phyloP scores from a whole-genome alignment of 2,329 filamentous ascomycete species.

The Aspergillus aculeatus region DNA sequence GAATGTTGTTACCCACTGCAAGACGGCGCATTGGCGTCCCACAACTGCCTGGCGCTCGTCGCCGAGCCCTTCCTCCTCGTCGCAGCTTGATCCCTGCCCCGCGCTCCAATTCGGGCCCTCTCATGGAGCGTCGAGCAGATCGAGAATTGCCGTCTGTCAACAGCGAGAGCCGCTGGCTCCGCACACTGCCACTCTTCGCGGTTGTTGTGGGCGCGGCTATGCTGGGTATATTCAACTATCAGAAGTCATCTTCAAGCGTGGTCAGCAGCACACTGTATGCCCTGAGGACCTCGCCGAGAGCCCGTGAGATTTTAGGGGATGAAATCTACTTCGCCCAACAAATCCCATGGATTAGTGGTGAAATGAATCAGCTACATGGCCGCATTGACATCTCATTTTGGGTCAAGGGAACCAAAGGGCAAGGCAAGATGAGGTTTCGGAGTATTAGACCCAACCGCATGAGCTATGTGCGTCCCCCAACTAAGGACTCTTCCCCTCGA shows the following conservation, averaged over 20 bases:
- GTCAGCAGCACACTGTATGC: constrained; percentile 90
- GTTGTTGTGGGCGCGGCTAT: constrained; percentile 67
- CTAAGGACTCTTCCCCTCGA: background rate
- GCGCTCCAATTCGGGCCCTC: constrained; percentile 49
- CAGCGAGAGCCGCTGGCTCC: constrained; percentile 60
- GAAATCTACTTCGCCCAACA: constrained; percentile 77
- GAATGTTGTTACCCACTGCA: constrained; percentile 19
- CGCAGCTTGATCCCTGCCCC: constrained; percentile 53
- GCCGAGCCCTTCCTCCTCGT: constrained; percentile 22
- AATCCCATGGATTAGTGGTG: constrained; percentile 79
- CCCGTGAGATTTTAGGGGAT: constrained; percentile 77
- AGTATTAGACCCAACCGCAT: constrained; percentile 68
- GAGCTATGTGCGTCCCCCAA: constrained; percentile 52
- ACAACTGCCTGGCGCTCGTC: constrained; percentile 14
- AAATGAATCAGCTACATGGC: constrained; percentile 92
- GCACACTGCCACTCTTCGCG: constrained; percentile 78
- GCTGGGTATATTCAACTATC: constrained; percentile 97
- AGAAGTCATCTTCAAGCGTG: constrained; percentile 83
- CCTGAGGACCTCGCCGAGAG: constrained; percentile 73
- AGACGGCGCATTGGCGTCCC: constrained; percentile 20
- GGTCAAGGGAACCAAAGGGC: constrained; percentile 73
- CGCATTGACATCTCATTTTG: constrained; percentile 82
- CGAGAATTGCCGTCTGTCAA: constrained; percentile 51
- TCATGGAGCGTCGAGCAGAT: constrained; percentile 54
- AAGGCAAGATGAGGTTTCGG: constrained; percentile 75